Evolutionary conservation across 139 green algal genomes (phyloP).

Genomic region (Chlamydomonas asymmetrica): DNA sequence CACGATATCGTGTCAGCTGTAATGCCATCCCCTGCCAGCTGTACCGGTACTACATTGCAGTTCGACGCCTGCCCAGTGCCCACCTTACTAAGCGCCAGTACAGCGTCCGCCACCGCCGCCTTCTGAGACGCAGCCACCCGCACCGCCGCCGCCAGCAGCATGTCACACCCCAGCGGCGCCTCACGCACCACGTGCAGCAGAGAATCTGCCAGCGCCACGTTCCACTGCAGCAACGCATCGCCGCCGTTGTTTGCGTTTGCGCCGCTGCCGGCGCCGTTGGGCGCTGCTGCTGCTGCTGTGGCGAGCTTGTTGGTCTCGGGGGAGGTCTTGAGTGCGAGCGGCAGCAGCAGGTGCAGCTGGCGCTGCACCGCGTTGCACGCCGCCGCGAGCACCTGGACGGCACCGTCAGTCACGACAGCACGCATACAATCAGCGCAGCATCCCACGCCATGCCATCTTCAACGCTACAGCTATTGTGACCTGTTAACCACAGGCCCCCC

Average conservation of each 20-base stretch:
- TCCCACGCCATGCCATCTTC: too few species aligned
- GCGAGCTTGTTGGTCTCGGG: constrained; percentile 1
- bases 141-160: constrained; percentile 20
- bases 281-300: background rate
- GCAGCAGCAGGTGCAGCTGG: constrained; percentile 18
- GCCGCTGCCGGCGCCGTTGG: background rate
- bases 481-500: too few species aligned
- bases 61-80: too few species aligned
- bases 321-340: constrained; percentile 23
- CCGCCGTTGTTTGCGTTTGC: background rate
- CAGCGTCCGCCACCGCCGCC: background rate
- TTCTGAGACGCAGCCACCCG: constrained; percentile 21
- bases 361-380: constrained; percentile 18
- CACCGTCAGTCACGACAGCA: too few species aligned
- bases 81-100: too few species aligned
- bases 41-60: too few species aligned
- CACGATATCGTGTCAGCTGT: too few species aligned
- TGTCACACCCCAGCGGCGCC: constrained; percentile 15
- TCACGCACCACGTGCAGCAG: constrained; percentile 22
- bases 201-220: constrained; percentile 6
- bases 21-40: too few species aligned
- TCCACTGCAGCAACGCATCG: too few species aligned
- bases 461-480: too few species aligned
- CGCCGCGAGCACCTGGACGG: constrained; percentile 15
- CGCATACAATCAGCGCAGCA: too few species aligned